A percentile compares a stretch with the other conserved stretches of the same genome.
phyloP scores from a whole-genome alignment of 306 rosid genomes.

The Quercus gilva region DNA sequence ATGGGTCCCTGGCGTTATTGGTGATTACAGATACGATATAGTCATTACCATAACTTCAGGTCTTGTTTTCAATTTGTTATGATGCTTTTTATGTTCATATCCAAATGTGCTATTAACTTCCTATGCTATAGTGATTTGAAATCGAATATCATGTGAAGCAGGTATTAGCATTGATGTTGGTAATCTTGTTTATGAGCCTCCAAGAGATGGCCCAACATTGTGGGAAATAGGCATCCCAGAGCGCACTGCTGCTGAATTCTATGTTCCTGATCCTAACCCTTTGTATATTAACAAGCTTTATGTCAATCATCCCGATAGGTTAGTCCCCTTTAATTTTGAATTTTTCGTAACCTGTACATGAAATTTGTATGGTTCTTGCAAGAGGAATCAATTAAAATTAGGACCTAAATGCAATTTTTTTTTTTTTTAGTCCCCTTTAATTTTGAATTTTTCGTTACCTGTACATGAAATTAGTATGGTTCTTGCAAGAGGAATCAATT shows the following conservation, averaged over 20 bases:
- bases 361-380: too few species aligned
- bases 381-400: too few species aligned
- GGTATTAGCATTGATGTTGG: slow-evolving; percentile 59
- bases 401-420: too few species aligned
- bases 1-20: slow-evolving; percentile 79
- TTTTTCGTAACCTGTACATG: slow-evolving; percentile 36
- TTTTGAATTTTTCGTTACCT: slow-evolving; percentile 43
- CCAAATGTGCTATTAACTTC: neutral
- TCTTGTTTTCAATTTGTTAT: neutral
- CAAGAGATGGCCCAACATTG: slow-evolving; percentile 79
- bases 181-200: slow-evolving; percentile 63
- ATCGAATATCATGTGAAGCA: slow-evolving; percentile 9
- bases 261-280: slow-evolving; percentile 79
- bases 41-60: slow-evolving; percentile 59
- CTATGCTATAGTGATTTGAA: neutral
- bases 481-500: too few species aligned
- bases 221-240: slow-evolving; percentile 98
- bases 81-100: neutral
- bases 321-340: slow-evolving; percentile 18
- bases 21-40: slow-evolving; percentile 57
- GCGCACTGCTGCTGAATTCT: slow-evolving; percentile 81
- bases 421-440: slow-evolving; percentile 12
- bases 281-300: slow-evolving; percentile 69
- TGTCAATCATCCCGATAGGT: slow-evolving; percentile 82
- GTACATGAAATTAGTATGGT: too few species aligned